A percentile compares a stretch with the other conserved stretches of the same genome.
Evolutionary conservation across 805 yeast genomes (phyloP).

Genomic region (Ogataea salicorniae): DNA sequence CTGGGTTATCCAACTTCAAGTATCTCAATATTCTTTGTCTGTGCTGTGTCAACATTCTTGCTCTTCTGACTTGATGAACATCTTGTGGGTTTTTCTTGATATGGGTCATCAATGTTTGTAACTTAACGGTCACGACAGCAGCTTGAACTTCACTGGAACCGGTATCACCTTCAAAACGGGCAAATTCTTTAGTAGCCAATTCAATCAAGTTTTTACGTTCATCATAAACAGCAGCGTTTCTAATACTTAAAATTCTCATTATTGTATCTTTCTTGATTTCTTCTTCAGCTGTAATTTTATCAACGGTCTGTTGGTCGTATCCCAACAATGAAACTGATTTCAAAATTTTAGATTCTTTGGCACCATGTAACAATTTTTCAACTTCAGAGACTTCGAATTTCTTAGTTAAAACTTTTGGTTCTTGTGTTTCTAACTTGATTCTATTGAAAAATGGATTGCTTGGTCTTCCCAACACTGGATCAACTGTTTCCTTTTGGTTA

Average conservation of each 20-base stretch:
- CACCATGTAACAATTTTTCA: constrained; percentile 73
- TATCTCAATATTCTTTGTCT: constrained; percentile 82
- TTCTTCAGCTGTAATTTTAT: constrained; percentile 29
- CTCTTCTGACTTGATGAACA: constrained; percentile 56
- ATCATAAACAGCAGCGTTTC: constrained; percentile 61
- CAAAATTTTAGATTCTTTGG: constrained; percentile 54
- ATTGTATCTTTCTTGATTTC: constrained; percentile 66
- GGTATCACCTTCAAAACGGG: constrained; percentile 81
- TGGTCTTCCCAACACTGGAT: constrained; percentile 79
- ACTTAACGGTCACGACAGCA: constrained; percentile 77
- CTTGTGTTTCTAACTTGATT: constrained; percentile 58
- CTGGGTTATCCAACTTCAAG: constrained; percentile 73
- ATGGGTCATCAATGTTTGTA: constrained; percentile 74
- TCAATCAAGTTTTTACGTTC: constrained; percentile 50
- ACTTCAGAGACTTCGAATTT: constrained; percentile 60
- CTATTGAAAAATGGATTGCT: constrained; percentile 64
- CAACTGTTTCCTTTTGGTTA: constrained; percentile 40
- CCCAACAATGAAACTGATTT: constrained; percentile 23
- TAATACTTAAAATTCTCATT: constrained; percentile 65
- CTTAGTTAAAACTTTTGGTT: constrained; percentile 57
- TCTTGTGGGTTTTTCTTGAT: constrained; percentile 69
- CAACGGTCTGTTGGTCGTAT: constrained; percentile 16
- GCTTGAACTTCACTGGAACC: constrained; percentile 97
- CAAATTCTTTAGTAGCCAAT: constrained; percentile 75
- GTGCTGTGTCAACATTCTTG: constrained; percentile 82